Conservation (phyloP, 2,329 filamentous ascomycete genomes). For the Seiridium cupressi region DNA sequence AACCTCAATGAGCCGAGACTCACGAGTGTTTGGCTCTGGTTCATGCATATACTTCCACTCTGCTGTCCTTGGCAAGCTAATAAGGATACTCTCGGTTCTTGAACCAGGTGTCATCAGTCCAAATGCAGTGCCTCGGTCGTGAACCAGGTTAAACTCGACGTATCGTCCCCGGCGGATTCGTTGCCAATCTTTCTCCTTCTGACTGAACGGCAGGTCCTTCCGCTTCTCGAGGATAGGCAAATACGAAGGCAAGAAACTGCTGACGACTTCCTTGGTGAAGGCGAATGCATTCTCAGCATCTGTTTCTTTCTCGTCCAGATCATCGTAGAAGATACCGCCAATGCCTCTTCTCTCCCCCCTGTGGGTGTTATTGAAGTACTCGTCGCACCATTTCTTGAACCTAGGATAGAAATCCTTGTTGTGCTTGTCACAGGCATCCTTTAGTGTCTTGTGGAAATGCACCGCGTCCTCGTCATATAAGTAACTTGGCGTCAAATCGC, state of each 20-base stretch:
- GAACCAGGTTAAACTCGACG: constrained; percentile 97
- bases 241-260: constrained; percentile 87
- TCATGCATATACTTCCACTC: constrained; percentile 96
- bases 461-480: constrained; percentile 96
- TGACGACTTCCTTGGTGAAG: constrained; percentile 81
- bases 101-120: constrained; percentile 90
- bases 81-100: constrained; percentile 92
- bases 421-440: constrained; percentile 89
- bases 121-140: constrained; percentile 93
- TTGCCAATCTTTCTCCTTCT: constrained; percentile 92
- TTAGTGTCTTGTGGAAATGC: constrained; percentile 93
- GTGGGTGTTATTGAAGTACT: constrained; percentile 95
- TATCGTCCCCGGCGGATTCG: constrained; percentile 92
- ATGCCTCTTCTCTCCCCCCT: constrained; percentile 82
- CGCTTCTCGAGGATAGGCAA: constrained; percentile 82
- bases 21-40: constrained; percentile 70
- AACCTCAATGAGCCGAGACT: constrained; percentile 78
- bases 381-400: constrained; percentile 98
- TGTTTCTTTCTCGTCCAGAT: constrained; percentile 83
- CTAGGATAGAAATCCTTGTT: constrained; percentile 87
- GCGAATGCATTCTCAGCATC: constrained; percentile 87
- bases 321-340: constrained; percentile 98
- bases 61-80: constrained; percentile 92
- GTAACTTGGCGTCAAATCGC: constrained; percentile 89
- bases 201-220: constrained; percentile 88